phyloP scores from a whole-genome alignment of 2,329 filamentous ascomycete species.

The Scedosporium boydii region DNA sequence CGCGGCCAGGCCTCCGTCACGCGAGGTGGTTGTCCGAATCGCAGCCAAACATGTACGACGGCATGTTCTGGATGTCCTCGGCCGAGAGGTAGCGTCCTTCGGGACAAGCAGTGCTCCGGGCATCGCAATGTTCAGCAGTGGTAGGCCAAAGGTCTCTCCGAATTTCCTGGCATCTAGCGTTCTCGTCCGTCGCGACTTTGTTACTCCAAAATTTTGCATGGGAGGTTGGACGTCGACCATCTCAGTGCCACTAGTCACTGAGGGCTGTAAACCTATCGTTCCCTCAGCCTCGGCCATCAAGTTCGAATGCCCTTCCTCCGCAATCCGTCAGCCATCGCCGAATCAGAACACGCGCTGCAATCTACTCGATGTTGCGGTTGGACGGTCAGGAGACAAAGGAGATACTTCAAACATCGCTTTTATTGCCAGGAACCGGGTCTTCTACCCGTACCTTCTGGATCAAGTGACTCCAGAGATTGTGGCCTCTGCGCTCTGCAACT shows the following conservation, averaged over 20 bases:
- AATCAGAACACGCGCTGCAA: neutral
- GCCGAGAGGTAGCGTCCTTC: constrained; percentile 3
- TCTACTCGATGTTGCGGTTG: constrained; percentile 3
- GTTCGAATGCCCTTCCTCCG: neutral
- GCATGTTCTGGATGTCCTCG: neutral
- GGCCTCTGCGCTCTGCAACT: neutral
- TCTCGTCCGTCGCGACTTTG: neutral
- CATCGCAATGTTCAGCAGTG: constrained; percentile 4
- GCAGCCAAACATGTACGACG: neutral
- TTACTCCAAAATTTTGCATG: neutral
- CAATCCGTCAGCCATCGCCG: neutral
- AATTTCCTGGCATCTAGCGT: constrained; percentile 2
- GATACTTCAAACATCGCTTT: constrained; percentile 4
- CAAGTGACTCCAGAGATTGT: constrained; percentile 4
- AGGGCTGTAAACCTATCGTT: neutral
- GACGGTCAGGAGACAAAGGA: constrained; percentile 5
- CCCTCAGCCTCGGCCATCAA: neutral
- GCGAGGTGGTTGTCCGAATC: constrained; percentile 3
- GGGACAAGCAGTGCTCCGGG: constrained; percentile 5
- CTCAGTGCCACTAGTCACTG: neutral
- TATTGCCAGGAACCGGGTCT: neutral
- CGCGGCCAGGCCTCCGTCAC: neutral
- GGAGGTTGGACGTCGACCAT: neutral
- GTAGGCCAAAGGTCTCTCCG: constrained; percentile 4
- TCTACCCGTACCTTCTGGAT: neutral